Percentiles rank a stretch among this genome's conserved stretches.
phyloP scores from a whole-genome alignment of 805 yeast genomes.

The Tanozyma kutaoensis region DNA sequence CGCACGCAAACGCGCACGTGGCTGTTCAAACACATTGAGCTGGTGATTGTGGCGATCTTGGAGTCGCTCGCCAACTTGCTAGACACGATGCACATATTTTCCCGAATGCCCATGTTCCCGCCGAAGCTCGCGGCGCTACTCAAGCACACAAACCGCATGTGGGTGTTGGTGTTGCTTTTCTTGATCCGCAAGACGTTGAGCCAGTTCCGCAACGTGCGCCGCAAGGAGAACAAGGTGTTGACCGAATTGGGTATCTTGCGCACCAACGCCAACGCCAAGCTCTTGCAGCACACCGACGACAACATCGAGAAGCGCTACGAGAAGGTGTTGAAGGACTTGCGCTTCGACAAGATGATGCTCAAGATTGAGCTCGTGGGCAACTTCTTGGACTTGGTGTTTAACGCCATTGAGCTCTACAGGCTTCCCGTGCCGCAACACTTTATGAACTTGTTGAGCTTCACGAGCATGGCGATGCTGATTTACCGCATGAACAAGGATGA shows the following conservation, averaged over 20 bases:
- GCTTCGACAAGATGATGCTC: constrained; percentile 29
- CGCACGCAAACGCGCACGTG: constrained; percentile 4
- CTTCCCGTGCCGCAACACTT: constrained; percentile 27
- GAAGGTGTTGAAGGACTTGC: constrained; percentile 26
- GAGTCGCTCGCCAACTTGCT: constrained; percentile 25
- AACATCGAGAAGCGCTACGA: constrained; percentile 20
- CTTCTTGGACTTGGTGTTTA: constrained; percentile 25
- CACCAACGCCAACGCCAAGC: constrained; percentile 8
- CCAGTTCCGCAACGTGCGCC: constrained; percentile 25
- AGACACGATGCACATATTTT: constrained; percentile 28
- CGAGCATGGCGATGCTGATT: constrained; percentile 32
- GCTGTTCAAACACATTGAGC: constrained; percentile 18
- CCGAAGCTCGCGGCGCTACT: constrained; percentile 14
- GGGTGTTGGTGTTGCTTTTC: constrained; percentile 27
- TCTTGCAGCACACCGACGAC: constrained; percentile 6
- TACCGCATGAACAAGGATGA: constrained; percentile 37
- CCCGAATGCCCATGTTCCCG: constrained; percentile 31
- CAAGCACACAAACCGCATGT: constrained; percentile 28
- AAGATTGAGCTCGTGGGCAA: constrained; percentile 27
- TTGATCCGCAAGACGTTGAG: constrained; percentile 27
- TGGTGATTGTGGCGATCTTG: constrained; percentile 12
- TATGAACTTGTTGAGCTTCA: constrained; percentile 24
- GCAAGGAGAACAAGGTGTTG: constrained; percentile 23
- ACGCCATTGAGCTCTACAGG: constrained; percentile 23
- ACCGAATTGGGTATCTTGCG: constrained; percentile 19